These are phyloP conservation scores for Apiosordaria backusii DNA, from an alignment of 495 filamentous ascomycete genomes.

Conservation along the genomic window DNA sequence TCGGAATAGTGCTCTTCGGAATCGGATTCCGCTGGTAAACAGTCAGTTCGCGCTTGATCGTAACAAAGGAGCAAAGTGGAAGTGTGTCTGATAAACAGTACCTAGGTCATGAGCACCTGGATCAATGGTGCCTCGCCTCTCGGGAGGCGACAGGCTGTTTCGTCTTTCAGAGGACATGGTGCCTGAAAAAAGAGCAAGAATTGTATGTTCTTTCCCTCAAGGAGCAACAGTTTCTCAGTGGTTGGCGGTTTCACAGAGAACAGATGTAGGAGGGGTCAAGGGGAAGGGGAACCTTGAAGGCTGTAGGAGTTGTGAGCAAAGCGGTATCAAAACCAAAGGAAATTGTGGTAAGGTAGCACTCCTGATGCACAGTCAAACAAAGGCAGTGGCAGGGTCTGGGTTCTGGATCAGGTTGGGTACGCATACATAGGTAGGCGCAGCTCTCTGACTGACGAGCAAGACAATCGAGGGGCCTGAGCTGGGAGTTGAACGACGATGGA, in stretches of 20 bases:
- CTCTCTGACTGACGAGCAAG: not conserved
- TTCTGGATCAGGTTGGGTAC: not conserved
- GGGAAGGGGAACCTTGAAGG: slow-evolving; percentile 1
- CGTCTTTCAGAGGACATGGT: slow-evolving; percentile 28
- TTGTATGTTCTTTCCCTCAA: not conserved
- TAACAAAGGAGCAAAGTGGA: not conserved
- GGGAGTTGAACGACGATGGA: not conserved
- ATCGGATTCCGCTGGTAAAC: slow-evolving; percentile 53
- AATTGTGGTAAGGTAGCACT: not conserved
- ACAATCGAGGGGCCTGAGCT: not conserved
- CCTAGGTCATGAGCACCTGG: slow-evolving; percentile 79
- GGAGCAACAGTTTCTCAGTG: not conserved
- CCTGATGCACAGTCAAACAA: not conserved
- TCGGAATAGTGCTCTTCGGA: slow-evolving; percentile 91
- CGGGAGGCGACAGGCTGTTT: slow-evolving; percentile 61
- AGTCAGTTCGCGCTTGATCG: slow-evolving; percentile 12
- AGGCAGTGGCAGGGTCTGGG: not conserved
- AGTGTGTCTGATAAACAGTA: slow-evolving; percentile 38
- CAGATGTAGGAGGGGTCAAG: not conserved
- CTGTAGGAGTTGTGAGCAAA: not conserved
- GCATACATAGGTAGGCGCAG: not conserved
- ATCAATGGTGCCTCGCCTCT: slow-evolving; percentile 63
- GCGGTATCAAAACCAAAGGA: not conserved
- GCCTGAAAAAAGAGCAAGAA: not conserved
- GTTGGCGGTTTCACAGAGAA: not conserved